These are phyloP conservation scores for Trichoderma harzianum DNA, from an alignment of 2,329 filamentous ascomycete species.

Conservation along the genomic window DNA sequence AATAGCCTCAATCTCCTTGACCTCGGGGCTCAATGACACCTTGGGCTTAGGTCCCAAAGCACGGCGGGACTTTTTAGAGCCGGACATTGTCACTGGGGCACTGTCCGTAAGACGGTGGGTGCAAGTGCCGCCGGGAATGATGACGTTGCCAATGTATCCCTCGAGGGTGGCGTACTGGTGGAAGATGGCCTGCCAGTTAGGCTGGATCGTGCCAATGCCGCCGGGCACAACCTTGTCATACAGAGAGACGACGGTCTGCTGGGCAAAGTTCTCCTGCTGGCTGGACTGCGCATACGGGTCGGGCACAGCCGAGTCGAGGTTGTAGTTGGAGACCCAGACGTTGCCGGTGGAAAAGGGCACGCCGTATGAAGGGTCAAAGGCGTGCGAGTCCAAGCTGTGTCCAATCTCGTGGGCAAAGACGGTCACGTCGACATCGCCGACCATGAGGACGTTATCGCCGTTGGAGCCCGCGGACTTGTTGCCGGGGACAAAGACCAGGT, in stretches of 20 bases:
- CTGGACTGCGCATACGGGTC: constrained; percentile 23
- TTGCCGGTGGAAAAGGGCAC: neutral
- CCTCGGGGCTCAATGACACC: neutral
- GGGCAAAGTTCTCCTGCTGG: constrained; percentile 28
- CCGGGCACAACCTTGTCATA: constrained; percentile 29
- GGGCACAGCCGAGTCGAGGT: constrained; percentile 20
- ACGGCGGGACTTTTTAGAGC: constrained; percentile 8
- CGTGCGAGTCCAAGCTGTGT: constrained; percentile 23
- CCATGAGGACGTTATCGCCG: constrained; percentile 23
- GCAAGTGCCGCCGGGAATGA: constrained; percentile 23
- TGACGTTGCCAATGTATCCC: constrained; percentile 20
- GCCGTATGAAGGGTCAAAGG: constrained; percentile 20
- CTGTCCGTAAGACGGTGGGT: constrained; percentile 15
- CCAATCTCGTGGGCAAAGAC: constrained; percentile 23
- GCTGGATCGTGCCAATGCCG: constrained; percentile 24
- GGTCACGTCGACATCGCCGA: constrained; percentile 18
- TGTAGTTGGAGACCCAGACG: constrained; percentile 25
- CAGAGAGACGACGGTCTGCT: constrained; percentile 25
- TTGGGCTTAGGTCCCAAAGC: neutral
- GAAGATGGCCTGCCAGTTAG: constrained; percentile 25
- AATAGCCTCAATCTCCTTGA: constrained; percentile 1
- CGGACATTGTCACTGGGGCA: constrained; percentile 18
- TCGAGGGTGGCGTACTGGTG: constrained; percentile 26
- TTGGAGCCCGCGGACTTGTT: neutral
- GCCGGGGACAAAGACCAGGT: constrained; percentile 26